phyloP scores from a whole-genome alignment of 331 rosid genomes.

The Malus hybrid region DNA sequence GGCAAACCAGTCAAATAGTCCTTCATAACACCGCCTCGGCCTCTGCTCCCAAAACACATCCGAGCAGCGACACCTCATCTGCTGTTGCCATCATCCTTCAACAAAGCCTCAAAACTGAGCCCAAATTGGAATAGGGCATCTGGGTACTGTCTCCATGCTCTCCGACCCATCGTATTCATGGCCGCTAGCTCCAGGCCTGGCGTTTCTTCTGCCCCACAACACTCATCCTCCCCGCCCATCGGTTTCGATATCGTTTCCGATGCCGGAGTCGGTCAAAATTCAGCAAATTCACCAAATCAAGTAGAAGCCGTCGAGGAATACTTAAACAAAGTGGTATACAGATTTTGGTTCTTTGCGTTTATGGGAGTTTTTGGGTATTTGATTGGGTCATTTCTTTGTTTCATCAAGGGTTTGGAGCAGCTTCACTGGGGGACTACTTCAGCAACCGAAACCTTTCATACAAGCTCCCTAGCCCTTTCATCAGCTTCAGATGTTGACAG shows the following conservation, averaged over 20 bases:
- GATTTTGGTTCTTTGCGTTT: conserved; percentile 62
- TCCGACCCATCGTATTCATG: neutral
- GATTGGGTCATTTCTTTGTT: conserved; percentile 67
- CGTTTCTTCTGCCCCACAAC: conserved; percentile 30
- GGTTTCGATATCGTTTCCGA: conserved; percentile 23
- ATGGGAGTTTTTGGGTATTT: conserved; percentile 84
- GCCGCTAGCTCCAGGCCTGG: conserved; percentile 26
- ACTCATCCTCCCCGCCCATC: conserved; percentile 24
- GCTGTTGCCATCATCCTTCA: neutral
- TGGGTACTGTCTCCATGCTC: neutral
- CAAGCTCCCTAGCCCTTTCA: conserved; percentile 87
- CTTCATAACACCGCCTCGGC: conserved; percentile 33
- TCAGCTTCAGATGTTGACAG: conserved; percentile 93
- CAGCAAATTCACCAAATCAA: neutral
- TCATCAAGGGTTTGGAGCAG: conserved; percentile 86
- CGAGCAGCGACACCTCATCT: conserved; percentile 3
- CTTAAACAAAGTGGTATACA: conserved; percentile 67
- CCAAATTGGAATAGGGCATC: conserved; percentile 17
- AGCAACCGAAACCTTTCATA: conserved; percentile 79
- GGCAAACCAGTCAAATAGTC: neutral
- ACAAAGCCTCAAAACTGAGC: neutral
- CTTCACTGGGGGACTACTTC: conserved; percentile 86
- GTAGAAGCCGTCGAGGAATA: conserved; percentile 38
- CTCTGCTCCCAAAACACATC: conserved; percentile 22
- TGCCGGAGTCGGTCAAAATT: conserved; percentile 10